Evolutionary conservation across 345 rosid species (phyloP).

Genomic region (Boechera stricta): DNA sequence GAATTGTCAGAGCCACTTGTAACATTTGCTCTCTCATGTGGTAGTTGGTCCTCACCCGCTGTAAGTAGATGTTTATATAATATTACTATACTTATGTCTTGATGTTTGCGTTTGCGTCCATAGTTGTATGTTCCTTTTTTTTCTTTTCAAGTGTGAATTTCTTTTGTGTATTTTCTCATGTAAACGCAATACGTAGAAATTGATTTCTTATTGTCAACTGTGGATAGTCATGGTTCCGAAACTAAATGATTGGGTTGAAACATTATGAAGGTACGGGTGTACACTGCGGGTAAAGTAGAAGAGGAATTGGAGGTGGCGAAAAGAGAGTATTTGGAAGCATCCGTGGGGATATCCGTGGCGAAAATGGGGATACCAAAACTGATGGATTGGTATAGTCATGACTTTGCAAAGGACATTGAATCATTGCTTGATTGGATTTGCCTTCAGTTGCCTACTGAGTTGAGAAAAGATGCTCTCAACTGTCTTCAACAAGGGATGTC

Average conservation of each 20-base stretch:
- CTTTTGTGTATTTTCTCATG: too few species aligned
- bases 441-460: constrained; percentile 82
- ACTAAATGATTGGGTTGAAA: neutral
- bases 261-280: constrained; percentile 65
- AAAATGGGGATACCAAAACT: constrained; percentile 74
- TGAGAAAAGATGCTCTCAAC: constrained; percentile 69
- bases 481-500: constrained; percentile 65
- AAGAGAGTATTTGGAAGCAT: constrained; percentile 80
- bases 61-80: constrained; percentile 54
- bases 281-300: constrained; percentile 70
- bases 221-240: neutral
- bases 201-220: too few species aligned
- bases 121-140: neutral
- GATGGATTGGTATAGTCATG: constrained; percentile 81
- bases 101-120: neutral
- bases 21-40: constrained; percentile 85
- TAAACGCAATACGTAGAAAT: too few species aligned
- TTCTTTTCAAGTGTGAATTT: too few species aligned
- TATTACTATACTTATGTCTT: neutral
- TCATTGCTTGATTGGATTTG: constrained; percentile 87
- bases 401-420: constrained; percentile 82
- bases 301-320: constrained; percentile 71
- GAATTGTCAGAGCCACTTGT: constrained; percentile 84
- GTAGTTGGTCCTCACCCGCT: constrained; percentile 97
- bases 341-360: constrained; percentile 58